Base-by-base conservation (phyloP, 345 rosid species). In the Rhizophora apiculata region DNA sequence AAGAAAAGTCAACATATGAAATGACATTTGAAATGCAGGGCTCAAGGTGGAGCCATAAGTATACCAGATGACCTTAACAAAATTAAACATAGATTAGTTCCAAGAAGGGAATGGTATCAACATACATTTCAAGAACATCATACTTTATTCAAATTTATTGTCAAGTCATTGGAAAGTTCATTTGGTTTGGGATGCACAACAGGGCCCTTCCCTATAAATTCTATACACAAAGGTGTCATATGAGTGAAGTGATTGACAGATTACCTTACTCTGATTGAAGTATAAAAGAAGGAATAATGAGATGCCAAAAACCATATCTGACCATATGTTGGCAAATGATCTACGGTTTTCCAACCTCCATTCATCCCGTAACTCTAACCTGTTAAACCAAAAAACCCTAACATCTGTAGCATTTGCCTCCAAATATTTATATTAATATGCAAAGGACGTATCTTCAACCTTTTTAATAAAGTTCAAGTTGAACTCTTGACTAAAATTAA, bases 281-380 rank as follows among this genome's bases (percentile, higher is more conserved):
- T 80, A 90, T 73, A 91, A 81, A 79, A 95, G 79, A 78, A 88
- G 37, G 73, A 91, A 95, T 65, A 88, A 65, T 20, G 99, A 84
- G 76, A 95, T 72, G 79, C 97, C 97, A 72, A 95, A 95, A 54
- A 88, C 84, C 91, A 83, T 88, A 72, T 95, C 96, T 6, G 96
- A 91, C 96, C 89, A 95, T 77, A 95, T 88, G 80, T 95, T 95
- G 65, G 96, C 97, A 84, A 91, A 95, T 71, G 96, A 85, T 77
- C 75, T 88, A 67, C 93, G 89, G 74, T 95, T 95, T 76, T 89
- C 96, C 82, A 95, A 73, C 75, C 96, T 87, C 87, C 85, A 82
- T 60, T 95, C 92, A 18, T 95, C 99, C 65, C 88, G 82, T 76
- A 95, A 76, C 80, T 91, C 96, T 79, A 95, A 86, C 78, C 97